Evolutionary conservation across 2,329 filamentous ascomycete species (phyloP), one percentile per base, ranked within the genome.

Genomic region (Tolypocladium sp.): DNA sequence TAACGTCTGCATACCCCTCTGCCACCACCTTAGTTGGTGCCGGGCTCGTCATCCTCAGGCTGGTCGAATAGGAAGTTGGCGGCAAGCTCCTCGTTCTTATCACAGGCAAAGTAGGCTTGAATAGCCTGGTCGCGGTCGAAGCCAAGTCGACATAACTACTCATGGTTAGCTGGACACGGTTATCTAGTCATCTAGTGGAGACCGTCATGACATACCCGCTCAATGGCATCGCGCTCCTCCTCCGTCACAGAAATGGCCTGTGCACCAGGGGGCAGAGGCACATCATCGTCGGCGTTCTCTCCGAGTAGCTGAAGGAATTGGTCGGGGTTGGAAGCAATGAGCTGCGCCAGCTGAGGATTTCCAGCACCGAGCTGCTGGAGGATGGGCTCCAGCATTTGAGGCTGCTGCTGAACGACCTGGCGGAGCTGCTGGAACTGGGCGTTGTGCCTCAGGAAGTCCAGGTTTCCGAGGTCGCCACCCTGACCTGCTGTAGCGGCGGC

Each of bases 11-110:
- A 38, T 42, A 20, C 4, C 49, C 59, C 42, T 52, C 41, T 40
- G 40, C 60, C 42, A 46, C 49, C 58, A 57, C 64, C 63, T 72
- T 75, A 80, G 68, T 78, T 77, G 61, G 75, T 71, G 12, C 74
- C 70, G 38, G 79, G 76, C 60, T 89, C 86, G 41, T 90, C 88
- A 55, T 97, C 92, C 62, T 96, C 92, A 12, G 92, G 92, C 77
- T 97, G 92, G 68, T 99, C 94, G 71, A 99, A 99, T 61, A 99
- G 81, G 76, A 97, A 97, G 77, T 99, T 99, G 64, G 94, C 94
- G 0, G 94, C 94, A 57, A 99, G 82, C 76, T 99, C 94, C 77
- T 99, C 94, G 74, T 99, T 97, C 84, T 97, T 99, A 76, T 99
- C 94, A 75, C 94, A 99, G 40, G 94, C 94, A 72, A 99, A 99